A percentile compares a stretch with the other conserved stretches of the same genome.
Evolutionary conservation across 169 alveolate species (phyloP).

Genomic region (Plasmodium vivax): DNA sequence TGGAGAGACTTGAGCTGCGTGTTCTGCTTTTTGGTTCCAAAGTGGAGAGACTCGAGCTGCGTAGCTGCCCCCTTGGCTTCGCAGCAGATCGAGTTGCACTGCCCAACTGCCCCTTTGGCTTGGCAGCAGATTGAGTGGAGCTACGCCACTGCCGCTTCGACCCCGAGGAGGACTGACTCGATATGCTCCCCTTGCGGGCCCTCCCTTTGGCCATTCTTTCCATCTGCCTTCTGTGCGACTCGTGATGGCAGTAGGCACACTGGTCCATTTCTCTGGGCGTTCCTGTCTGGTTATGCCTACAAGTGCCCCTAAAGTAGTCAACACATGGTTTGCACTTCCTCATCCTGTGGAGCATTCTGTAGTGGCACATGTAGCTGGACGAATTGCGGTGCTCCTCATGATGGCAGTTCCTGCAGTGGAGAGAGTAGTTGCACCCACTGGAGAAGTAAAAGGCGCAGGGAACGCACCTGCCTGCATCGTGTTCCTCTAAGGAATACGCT

Average conservation of each 20-base stretch:
- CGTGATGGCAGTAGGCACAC: neutral
- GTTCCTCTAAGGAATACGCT: neutral
- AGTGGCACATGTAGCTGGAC: neutral
- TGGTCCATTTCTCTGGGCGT: neutral
- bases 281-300: neutral
- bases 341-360: neutral
- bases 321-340: neutral
- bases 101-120: neutral
- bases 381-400: constrained; percentile 1
- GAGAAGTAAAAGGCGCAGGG: constrained; percentile 7
- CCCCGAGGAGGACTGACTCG: neutral
- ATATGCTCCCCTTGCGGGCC: neutral
- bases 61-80: neutral
- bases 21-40: neutral
- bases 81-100: neutral
- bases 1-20: neutral
- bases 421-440: constrained; percentile 1
- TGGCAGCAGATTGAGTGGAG: neutral
- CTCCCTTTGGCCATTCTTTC: neutral
- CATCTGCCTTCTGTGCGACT: neutral
- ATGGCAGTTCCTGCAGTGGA: neutral
- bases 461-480: neutral
- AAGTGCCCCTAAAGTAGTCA: neutral
- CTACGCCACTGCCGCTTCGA: neutral
- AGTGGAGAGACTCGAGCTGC: neutral